Percentiles rank a stretch among this genome's conserved stretches.
These are phyloP conservation scores for Chytriomyces hyalinus DNA, from an alignment of 192 early-diverging fungal species.

Conservation along the genomic window DNA sequence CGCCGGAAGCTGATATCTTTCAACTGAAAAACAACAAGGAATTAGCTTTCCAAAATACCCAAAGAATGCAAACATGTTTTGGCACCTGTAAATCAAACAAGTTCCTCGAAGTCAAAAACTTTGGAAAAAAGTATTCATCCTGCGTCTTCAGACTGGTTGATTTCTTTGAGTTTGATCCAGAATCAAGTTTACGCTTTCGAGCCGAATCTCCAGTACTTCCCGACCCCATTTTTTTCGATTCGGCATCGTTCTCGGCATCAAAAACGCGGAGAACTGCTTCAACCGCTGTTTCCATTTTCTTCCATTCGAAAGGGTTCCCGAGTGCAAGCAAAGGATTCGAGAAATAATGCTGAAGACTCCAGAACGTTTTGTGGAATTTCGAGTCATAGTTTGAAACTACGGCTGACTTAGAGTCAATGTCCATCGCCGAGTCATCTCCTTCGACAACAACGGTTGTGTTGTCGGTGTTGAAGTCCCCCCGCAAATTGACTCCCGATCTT, in stretches of 20 bases:
- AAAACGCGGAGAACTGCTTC: constrained; percentile 12
- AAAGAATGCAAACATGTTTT: not conserved
- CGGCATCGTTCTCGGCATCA: constrained; percentile 27
- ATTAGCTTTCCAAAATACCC: not conserved
- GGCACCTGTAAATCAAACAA: constrained; percentile 75
- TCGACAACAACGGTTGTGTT: constrained; percentile 53
- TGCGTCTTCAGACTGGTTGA: constrained; percentile 6
- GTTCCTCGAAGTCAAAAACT: constrained; percentile 74
- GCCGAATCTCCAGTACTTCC: constrained; percentile 15
- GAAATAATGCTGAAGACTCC: constrained; percentile 80
- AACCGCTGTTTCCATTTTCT: constrained; percentile 38
- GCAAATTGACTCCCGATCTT: constrained; percentile 87
- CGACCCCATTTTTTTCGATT: constrained; percentile 9
- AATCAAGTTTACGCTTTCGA: constrained; percentile 20
- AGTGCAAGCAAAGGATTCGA: constrained; percentile 67
- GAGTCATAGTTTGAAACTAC: not conserved
- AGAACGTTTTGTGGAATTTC: constrained; percentile 74
- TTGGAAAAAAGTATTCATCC: constrained; percentile 68
- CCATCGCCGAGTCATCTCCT: constrained; percentile 47
- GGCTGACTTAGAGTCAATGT: constrained; percentile 41
- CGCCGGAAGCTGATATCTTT: constrained; percentile 82
- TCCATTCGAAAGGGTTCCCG: constrained; percentile 26
- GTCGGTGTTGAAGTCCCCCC: constrained; percentile 84
- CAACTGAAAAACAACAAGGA: constrained; percentile 55
- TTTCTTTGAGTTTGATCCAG: constrained; percentile 25